A percentile compares a stretch with the other conserved stretches of the same genome.
Conservation (phyloP, 2,329 filamentous ascomycete species). For the Pyrenophora graminea region DNA sequence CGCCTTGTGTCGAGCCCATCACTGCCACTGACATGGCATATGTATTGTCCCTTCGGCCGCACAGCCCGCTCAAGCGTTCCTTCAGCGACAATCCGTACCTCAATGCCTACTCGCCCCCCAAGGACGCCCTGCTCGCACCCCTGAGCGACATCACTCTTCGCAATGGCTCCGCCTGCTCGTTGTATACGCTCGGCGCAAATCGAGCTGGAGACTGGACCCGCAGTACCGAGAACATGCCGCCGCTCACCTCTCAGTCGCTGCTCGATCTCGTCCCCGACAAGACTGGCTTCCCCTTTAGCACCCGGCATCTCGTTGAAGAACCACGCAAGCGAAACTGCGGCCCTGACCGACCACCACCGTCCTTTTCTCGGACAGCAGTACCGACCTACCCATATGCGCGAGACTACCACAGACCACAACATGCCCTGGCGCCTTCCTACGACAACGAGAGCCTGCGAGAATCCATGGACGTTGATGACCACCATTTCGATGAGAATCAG, state of each 20-base stretch:
- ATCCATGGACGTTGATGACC: slow-evolving; percentile 19
- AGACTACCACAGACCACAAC: slow-evolving; percentile 7
- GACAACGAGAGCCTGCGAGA: slow-evolving; percentile 18
- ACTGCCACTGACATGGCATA: slow-evolving; percentile 42
- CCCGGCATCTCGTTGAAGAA: slow-evolving; percentile 13
- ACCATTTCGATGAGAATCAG: slow-evolving; percentile 23
- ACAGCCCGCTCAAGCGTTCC: slow-evolving; percentile 48
- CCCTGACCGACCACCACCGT: slow-evolving; percentile 22
- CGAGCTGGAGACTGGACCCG: slow-evolving; percentile 28
- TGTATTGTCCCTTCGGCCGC: slow-evolving; percentile 46
- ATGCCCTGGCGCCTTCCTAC: slow-evolving; percentile 4
- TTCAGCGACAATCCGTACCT: slow-evolving; percentile 49
- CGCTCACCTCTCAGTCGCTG: slow-evolving; percentile 39
- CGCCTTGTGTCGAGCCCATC: slow-evolving; percentile 27
- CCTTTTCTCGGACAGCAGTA: slow-evolving; percentile 14
- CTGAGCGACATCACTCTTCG: slow-evolving; percentile 36
- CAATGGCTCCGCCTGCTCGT: slow-evolving; percentile 43
- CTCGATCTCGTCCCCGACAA: slow-evolving; percentile 38
- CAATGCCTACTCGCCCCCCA: slow-evolving; percentile 40
- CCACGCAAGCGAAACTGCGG: slow-evolving; percentile 31
- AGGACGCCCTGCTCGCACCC: slow-evolving; percentile 28
- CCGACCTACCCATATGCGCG: slow-evolving; percentile 20
- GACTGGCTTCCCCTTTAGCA: slow-evolving; percentile 3
- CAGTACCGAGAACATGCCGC: slow-evolving; percentile 41
- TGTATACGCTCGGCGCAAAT: slow-evolving; percentile 37